Evolutionary conservation across 306 rosid genomes (phyloP).

Genomic region (Prunus davidiana): DNA sequence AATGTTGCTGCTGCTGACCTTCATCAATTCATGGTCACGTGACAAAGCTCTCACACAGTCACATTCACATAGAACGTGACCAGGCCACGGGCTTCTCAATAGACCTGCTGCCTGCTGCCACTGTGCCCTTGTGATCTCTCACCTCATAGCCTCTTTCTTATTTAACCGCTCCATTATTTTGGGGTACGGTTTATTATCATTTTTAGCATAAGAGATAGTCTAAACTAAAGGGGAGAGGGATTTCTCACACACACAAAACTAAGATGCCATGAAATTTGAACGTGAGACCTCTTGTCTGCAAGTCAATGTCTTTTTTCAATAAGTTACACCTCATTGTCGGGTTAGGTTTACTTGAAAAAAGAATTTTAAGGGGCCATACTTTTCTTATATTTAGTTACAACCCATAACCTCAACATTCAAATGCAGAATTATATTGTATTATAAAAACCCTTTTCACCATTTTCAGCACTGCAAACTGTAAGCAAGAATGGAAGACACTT

Average conservation of each 20-base stretch:
- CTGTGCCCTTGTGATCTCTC: constrained; percentile 52
- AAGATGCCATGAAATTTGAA: accelerated
- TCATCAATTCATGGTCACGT: constrained; percentile 13
- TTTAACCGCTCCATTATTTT: background rate
- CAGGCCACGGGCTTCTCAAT: constrained; percentile 24
- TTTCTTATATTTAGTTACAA: background rate
- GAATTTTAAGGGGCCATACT: background rate
- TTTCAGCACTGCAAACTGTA: background rate
- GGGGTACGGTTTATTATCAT: no score
- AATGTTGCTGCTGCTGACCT: background rate
- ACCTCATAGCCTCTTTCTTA: background rate
- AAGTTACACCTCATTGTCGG: no score
- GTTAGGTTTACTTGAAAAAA: background rate
- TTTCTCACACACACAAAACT: no score
- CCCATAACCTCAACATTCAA: background rate
- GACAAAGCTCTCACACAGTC: constrained; percentile 16
- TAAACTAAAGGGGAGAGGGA: accelerated
- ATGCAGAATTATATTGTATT: background rate
- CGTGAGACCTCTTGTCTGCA: no score
- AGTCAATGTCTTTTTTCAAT: no score
- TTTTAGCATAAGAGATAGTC: no score
- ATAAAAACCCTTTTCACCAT: background rate
- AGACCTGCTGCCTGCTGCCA: background rate
- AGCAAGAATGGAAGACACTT: constrained; percentile 30
- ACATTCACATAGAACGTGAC: constrained; percentile 35